Conservation (phyloP, 371 early-diverging fungal species). For the Polyrhizophydium stewartii region DNA sequence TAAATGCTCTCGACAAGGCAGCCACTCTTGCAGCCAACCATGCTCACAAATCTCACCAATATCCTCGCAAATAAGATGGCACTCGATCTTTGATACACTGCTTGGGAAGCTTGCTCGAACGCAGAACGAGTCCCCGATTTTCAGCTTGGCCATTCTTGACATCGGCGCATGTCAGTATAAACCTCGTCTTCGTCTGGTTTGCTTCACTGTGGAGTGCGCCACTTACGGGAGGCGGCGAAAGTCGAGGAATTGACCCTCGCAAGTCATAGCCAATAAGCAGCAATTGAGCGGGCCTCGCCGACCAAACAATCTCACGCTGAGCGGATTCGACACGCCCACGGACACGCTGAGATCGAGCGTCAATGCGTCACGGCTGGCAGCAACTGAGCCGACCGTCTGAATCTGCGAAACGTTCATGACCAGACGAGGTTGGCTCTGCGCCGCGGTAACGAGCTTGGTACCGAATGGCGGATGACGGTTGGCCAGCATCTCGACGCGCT, state of each 20-base stretch:
- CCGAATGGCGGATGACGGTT: conserved; percentile 36
- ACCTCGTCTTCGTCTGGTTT: no score
- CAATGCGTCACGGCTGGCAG: neutral
- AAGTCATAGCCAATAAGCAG: conserved; percentile 19
- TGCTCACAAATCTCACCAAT: conserved; percentile 13
- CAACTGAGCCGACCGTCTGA: neutral
- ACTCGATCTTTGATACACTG: conserved; percentile 9
- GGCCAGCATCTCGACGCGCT: conserved; percentile 30
- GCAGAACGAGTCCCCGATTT: conserved; percentile 20
- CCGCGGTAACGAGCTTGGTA: conserved; percentile 29
- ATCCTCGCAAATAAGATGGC: conserved; percentile 24
- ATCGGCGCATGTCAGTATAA: neutral
- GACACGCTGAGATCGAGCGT: conserved; percentile 23
- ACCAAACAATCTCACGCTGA: conserved; percentile 11
- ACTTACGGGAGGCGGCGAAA: conserved; percentile 31
- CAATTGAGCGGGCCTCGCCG: conserved; percentile 11
- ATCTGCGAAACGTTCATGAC: conserved; percentile 27
- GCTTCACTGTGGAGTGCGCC: no score
- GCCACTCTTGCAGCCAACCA: conserved; percentile 9
- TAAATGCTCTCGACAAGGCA: no score
- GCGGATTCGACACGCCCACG: conserved; percentile 20
- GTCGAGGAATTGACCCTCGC: conserved; percentile 25
- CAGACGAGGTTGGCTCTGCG: conserved; percentile 21
- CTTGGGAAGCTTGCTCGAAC: conserved; percentile 11
- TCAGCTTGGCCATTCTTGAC: conserved; percentile 22